A percentile compares a stretch with the other conserved stretches of the same genome.
Evolutionary conservation across 371 early-diverging fungal species (phyloP).

Genomic region (Mortierella sp.): DNA sequence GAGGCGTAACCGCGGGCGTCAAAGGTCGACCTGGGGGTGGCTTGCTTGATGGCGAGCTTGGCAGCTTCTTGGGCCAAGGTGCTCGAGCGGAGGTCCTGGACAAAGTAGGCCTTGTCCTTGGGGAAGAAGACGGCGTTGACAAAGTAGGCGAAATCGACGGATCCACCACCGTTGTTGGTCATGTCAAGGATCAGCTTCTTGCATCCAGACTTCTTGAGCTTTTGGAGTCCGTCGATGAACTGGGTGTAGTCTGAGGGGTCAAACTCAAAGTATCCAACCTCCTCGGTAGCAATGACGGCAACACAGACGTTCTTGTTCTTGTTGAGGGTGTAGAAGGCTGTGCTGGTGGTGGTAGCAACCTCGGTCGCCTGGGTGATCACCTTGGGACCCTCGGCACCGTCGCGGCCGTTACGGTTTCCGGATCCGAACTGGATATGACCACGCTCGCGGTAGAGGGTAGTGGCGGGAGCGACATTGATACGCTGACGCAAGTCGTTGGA

Average conservation of each 20-base stretch:
- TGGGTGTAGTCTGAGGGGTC: conserved; percentile 45
- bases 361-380: conserved; percentile 40
- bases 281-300: conserved; percentile 55
- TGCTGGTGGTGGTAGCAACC: conserved; percentile 30
- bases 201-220: conserved; percentile 43
- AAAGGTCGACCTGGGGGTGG: conserved; percentile 24
- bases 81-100: conserved; percentile 43
- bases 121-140: conserved; percentile 53
- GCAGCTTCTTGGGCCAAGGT: conserved; percentile 32
- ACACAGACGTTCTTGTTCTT: conserved; percentile 40
- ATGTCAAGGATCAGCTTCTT: conserved; percentile 57
- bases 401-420: conserved; percentile 36
- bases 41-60: conserved; percentile 32
- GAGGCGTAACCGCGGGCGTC: conserved; percentile 45
- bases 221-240: conserved; percentile 45
- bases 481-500: neutral
- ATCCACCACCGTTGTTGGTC: conserved; percentile 59
- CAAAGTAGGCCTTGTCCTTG: conserved; percentile 47
- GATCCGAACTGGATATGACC: conserved; percentile 33
- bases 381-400: conserved; percentile 11
- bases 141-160: conserved; percentile 55
- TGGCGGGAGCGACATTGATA: conserved; percentile 27
- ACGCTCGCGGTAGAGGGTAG: conserved; percentile 44
- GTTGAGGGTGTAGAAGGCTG: conserved; percentile 43
- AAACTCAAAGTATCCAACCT: conserved; percentile 38